These are phyloP conservation scores for Gossypium lobatum DNA, from an alignment of 441 rosid species.

Conservation along the genomic window DNA sequence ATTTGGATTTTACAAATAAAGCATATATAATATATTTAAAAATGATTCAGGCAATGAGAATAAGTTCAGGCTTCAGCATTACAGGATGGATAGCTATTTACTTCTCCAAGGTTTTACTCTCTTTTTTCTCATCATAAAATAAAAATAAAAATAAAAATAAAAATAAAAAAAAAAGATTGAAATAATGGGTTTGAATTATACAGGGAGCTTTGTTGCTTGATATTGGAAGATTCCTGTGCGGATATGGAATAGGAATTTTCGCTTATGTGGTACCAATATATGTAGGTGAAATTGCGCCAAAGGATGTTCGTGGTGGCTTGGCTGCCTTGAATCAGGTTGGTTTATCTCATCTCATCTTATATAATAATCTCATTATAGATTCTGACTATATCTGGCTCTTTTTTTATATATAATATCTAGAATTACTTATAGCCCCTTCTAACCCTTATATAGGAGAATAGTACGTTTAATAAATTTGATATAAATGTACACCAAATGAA, in stretches of 20 bases:
- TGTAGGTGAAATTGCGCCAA: slow-evolving; percentile 13
- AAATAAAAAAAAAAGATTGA: background rate
- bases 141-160: too few species aligned
- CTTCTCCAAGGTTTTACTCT: background rate
- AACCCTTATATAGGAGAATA: too few species aligned
- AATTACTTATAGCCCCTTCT: rapidly evolving
- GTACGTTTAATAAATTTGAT: too few species aligned
- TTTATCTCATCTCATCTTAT: too few species aligned
- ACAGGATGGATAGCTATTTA: slow-evolving; percentile 15
- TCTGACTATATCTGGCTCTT: rapidly evolving
- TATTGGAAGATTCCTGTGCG: background rate
- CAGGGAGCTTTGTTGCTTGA: slow-evolving; percentile 3
- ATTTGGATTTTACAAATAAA: too few species aligned
- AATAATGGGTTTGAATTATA: background rate
- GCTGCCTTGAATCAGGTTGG: slow-evolving; percentile 7
- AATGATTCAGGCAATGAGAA: slow-evolving; percentile 4
- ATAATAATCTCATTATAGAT: too few species aligned
- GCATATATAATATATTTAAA: too few species aligned
- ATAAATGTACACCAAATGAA: too few species aligned
- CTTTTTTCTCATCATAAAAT: too few species aligned
- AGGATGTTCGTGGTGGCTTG: slow-evolving; percentile 8
- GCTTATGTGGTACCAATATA: slow-evolving; percentile 9
- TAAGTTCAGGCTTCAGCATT: background rate
- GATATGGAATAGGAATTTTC: slow-evolving; percentile 13
- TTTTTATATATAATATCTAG: too few species aligned